These are phyloP conservation scores for Penicillium arizonense DNA, from an alignment of 495 filamentous ascomycete genomes.

Conservation along the genomic window DNA sequence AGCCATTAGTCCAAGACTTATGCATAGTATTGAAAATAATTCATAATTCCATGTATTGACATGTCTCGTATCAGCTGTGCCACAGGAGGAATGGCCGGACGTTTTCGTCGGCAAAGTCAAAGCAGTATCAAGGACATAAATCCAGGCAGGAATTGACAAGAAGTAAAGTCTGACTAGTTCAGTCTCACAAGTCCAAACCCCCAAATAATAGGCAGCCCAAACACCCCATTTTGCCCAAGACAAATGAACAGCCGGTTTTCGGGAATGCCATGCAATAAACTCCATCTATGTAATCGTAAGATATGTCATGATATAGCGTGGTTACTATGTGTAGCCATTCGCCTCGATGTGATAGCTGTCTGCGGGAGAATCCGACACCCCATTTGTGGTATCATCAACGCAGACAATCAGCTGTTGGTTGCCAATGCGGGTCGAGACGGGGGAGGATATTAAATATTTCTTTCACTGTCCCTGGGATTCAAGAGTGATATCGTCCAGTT, in stretches of 20 bases:
- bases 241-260: slow-evolving; percentile 23
- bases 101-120: too few relatives aligned
- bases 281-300: slow-evolving; percentile 48
- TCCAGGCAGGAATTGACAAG: too few relatives aligned
- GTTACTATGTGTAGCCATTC: background rate
- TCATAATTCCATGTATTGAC: too few relatives aligned
- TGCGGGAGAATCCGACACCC: background rate
- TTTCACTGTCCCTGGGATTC: background rate
- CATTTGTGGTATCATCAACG: background rate
- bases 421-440: background rate
- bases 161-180: background rate
- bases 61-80: too few relatives aligned
- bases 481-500: slow-evolving; percentile 7
- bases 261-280: slow-evolving; percentile 38
- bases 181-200: background rate
- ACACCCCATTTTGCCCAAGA: slow-evolving; percentile 21
- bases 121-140: too few relatives aligned
- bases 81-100: too few relatives aligned
- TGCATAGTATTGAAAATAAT: too few relatives aligned
- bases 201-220: slow-evolving; percentile 9
- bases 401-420: background rate
- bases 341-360: background rate
- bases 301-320: slow-evolving; percentile 25
- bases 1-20: too few relatives aligned
- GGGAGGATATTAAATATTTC: background rate